phyloP scores from a whole-genome alignment of 2,329 filamentous ascomycete species.

The Xylaria sp. region DNA sequence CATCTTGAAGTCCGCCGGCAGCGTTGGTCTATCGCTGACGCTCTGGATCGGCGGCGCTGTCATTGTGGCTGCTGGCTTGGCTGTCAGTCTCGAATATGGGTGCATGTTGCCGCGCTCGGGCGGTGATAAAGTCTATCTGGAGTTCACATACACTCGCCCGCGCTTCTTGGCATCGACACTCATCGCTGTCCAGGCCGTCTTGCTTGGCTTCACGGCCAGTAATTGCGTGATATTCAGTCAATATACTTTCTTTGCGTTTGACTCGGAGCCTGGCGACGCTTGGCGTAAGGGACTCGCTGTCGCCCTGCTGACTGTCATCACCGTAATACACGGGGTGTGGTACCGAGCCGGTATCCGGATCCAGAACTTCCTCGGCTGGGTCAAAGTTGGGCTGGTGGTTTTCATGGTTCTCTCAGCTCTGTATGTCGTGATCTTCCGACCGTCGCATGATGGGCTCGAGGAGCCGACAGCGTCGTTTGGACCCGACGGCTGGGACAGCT shows the following conservation, averaged over 20 bases:
- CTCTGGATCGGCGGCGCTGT: conserved; percentile 72
- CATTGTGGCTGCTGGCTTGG: conserved; percentile 69
- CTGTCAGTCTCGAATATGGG: conserved; percentile 73
- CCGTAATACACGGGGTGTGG: conserved; percentile 67
- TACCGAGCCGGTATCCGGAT: conserved; percentile 66
- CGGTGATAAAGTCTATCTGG: conserved; percentile 76
- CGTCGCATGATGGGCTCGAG: conserved; percentile 38
- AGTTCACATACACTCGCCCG: conserved; percentile 73
- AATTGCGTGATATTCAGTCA: conserved; percentile 77
- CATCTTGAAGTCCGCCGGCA: conserved; percentile 73
- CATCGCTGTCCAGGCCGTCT: conserved; percentile 69
- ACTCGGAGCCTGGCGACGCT: conserved; percentile 60
- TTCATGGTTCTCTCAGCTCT: conserved; percentile 71
- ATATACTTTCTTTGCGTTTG: conserved; percentile 70
- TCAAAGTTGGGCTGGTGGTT: conserved; percentile 68
- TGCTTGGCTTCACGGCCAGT: conserved; percentile 74
- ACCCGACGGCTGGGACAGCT: conserved; percentile 56
- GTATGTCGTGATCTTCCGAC: conserved; percentile 64
- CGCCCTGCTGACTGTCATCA: conserved; percentile 65
- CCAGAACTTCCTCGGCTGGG: conserved; percentile 70
- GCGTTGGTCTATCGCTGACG: conserved; percentile 68
- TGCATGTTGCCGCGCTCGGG: conserved; percentile 76
- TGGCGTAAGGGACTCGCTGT: conserved; percentile 67
- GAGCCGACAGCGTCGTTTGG: conserved; percentile 24
- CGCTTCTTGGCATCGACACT: conserved; percentile 72